Base-by-base conservation (phyloP, 768 basidiomycete genomes). In the Guyanaporus albipodus region DNA sequence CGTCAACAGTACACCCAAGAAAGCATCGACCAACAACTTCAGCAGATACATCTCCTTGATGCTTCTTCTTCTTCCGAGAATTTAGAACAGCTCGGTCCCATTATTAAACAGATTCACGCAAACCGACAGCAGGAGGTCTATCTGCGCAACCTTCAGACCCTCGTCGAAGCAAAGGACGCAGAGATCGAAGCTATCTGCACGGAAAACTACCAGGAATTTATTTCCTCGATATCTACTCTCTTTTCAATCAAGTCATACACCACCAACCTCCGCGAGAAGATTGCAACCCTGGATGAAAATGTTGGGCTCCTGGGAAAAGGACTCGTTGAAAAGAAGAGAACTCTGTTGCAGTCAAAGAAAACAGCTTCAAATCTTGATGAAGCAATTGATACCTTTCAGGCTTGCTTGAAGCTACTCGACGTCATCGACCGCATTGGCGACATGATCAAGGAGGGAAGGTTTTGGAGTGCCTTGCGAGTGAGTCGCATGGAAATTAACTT, bases 141-240 rank as follows among this genome's bases (percentile, higher is more conserved):
- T 68, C 77, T 98, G 45, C 80, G 87, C 42, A 88, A 85, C 35
- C 73, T 97, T 34, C 85, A 89, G 59, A 75, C 72, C n/a, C 87
- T 97, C 59, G 86, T 97, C 49, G 84, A 91, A 60, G 83, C 92
- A 54, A 96, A 97, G 71, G 96, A 99, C 65, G 76, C 79, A 50
- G 95, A 98, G 67, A 99, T 99, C 66, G 91, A 98, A 70, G 82
- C 80, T 49, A 93, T 97, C 66, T 98, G 96, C 70, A 80, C 84
- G 47, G 88, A 92, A 56, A 98, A 98, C 67, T 97, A 98, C 60
- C 91, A 94, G 69, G 95, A 98, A 69, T 99, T 99, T 58, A 93
- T 97, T 27, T 85, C 87, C 23, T 96, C 94, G 17, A 93, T 97
- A 14, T 91, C 92, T n/a, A 97, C 93, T 3, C 75, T 99, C 52